Conservation (phyloP, 2,329 filamentous ascomycete genomes). For the Blastomyces silverae region DNA sequence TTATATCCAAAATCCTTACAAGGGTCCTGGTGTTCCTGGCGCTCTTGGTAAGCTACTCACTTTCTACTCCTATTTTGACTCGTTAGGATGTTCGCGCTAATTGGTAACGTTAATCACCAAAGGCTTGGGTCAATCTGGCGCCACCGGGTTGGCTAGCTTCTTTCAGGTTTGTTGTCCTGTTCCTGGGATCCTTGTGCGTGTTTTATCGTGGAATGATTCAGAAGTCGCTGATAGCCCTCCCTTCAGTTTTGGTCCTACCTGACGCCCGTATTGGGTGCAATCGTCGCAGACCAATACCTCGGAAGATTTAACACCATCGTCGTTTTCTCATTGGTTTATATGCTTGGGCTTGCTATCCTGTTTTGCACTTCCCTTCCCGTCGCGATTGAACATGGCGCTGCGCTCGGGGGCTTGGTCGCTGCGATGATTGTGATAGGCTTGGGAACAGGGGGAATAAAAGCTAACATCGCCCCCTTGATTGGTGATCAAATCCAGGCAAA, state of each 20-base stretch:
- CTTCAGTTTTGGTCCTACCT: constrained; percentile 48
- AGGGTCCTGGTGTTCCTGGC: constrained; percentile 36
- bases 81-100: background rate
- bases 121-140: constrained; percentile 36
- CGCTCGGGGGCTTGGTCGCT: constrained; percentile 49
- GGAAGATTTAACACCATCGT: constrained; percentile 57
- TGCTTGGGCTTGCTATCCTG: constrained; percentile 51
- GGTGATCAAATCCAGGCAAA: constrained; percentile 59
- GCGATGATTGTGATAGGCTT: constrained; percentile 58
- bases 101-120: background rate
- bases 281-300: constrained; percentile 54
- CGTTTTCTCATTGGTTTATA: constrained; percentile 52
- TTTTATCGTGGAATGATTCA: background rate
- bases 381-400: constrained; percentile 45
- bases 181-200: background rate
- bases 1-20: constrained; percentile 43
- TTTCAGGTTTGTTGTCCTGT: constrained; percentile 34
- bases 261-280: constrained; percentile 52
- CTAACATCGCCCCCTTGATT: constrained; percentile 54
- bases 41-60: constrained; percentile 26
- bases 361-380: constrained; percentile 50
- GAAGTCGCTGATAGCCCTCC: background rate
- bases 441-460: constrained; percentile 62
- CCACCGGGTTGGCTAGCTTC: constrained; percentile 48
- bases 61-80: background rate